Percentiles rank a stretch among this genome's conserved stretches.
phyloP scores from a whole-genome alignment of 1,139 yeast genomes.

The Pneumocystis carinii region DNA sequence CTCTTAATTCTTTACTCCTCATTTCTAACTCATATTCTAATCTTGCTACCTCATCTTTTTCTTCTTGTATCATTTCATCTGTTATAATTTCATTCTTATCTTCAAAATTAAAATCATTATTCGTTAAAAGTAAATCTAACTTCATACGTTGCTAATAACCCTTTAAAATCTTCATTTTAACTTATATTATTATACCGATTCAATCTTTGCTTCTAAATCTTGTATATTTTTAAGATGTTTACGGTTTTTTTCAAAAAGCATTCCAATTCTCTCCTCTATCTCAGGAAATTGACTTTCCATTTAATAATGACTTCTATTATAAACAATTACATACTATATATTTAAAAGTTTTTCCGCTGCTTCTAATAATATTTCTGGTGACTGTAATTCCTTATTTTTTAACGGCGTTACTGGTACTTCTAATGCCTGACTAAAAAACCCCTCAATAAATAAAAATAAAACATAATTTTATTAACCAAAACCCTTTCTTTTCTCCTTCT shows the following conservation, averaged over 20 bases:
- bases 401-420: slow-evolving; percentile 8
- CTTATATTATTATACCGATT: neutral
- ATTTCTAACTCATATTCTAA: slow-evolving; percentile 20
- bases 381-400: slow-evolving; percentile 14
- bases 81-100: slow-evolving; percentile 11
- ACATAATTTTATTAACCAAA: slow-evolving; percentile 7
- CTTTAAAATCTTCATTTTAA: neutral
- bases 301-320: neutral
- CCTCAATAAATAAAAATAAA: slow-evolving; percentile 2
- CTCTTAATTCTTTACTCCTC: slow-evolving; percentile 11
- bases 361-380: slow-evolving; percentile 16
- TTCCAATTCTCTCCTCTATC: neutral
- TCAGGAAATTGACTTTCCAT: neutral
- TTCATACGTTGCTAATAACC: slow-evolving; percentile 19
- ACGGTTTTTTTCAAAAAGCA: neutral
- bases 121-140: slow-evolving; percentile 14
- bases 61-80: slow-evolving; percentile 21
- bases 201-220: neutral
- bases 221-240: neutral
- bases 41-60: slow-evolving; percentile 20
- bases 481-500: slow-evolving; percentile 2
- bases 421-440: slow-evolving; percentile 16
- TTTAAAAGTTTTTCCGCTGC: slow-evolving; percentile 9
- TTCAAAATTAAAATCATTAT: slow-evolving; percentile 7
- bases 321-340: slow-evolving; percentile 3